Evolutionary conservation across 345 rosid genomes (phyloP), one percentile per base, ranked within the genome.

Genomic region (Arabidopsis arenosa): DNA sequence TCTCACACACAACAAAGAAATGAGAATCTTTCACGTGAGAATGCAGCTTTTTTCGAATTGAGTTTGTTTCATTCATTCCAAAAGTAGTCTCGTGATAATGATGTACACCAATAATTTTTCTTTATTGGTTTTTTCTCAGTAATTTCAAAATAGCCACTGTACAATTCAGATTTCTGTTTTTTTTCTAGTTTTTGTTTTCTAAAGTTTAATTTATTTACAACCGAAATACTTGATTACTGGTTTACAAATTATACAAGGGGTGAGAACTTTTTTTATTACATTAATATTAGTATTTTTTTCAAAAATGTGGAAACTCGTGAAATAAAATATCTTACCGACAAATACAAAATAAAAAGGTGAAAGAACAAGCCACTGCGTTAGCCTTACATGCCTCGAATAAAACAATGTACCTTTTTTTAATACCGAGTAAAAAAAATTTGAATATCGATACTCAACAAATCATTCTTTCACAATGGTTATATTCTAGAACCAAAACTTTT

Each of bases 281-380:
- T 21, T 26, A 23, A 23, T 49, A 7, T 59, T 33, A 37, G 4
- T 28, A 23, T 33, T 17, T 10, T 5, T 40, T 43, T 55, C 4
- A 13, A 17, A 54, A 7, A 67, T 59, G 75, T 62, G 70, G 21
- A 76, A 69, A 62, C 75, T 69, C 65, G 65, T 69, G 65, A 43
- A 40, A 51, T 35, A 51, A 52, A 75, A 62, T 69, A 76, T 53
- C 75, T 68, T 76, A 62, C 80, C 56, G 58, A 76, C 75, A 61
- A 7, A 48, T 3, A 13, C 7, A 33, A 30, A 68, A 23, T 0
- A 18, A 60, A 49, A 40, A 32, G 7, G 44, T 32, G 32, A 68
- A 32, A 62, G 21, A 68, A 75, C 56, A 68, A 68, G 68, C 68
- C 68, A 75, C 45, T 75, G 55, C 33, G 5, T 59, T 6, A 9